phyloP scores from a whole-genome alignment of 2,329 filamentous ascomycete genomes.

The Chalaropsis thielavioides region DNA sequence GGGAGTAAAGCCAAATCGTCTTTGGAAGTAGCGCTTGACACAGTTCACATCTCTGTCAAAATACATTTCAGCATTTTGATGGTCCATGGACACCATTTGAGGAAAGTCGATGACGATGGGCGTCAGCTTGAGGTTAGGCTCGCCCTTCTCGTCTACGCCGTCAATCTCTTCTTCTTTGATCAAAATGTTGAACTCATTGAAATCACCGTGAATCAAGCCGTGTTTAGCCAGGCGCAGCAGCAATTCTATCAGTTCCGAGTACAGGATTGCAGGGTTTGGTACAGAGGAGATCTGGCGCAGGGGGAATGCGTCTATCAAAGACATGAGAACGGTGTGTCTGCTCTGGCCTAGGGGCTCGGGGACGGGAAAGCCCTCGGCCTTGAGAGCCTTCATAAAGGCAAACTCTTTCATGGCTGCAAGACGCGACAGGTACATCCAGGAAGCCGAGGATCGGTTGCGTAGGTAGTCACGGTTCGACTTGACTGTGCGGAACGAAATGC shows the following conservation, averaged over 20 bases:
- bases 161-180: conserved; percentile 37
- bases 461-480: conserved; percentile 95
- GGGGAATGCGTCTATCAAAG: conserved; percentile 79
- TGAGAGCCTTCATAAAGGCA: conserved; percentile 80
- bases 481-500: conserved; percentile 93
- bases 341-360: conserved; percentile 80
- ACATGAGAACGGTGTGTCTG: conserved; percentile 93
- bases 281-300: conserved; percentile 76
- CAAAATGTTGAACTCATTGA: conserved; percentile 98
- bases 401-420: conserved; percentile 89
- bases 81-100: conserved; percentile 93
- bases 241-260: conserved; percentile 77
- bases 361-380: conserved; percentile 74
- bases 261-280: conserved; percentile 70
- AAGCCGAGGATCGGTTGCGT: conserved; percentile 60
- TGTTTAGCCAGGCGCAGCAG: conserved; percentile 72
- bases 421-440: conserved; percentile 96
- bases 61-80: conserved; percentile 88
- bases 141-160: conserved; percentile 27
- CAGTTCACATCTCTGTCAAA: conserved; percentile 94
- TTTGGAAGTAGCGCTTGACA: conserved; percentile 84
- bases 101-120: conserved; percentile 95
- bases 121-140: conserved; percentile 33
- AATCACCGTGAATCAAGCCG: conserved; percentile 92
- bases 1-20: conserved; percentile 75